Evolutionary conservation across 2,329 filamentous ascomycete species (phyloP).

Genomic region (Dothistroma septosporum): DNA sequence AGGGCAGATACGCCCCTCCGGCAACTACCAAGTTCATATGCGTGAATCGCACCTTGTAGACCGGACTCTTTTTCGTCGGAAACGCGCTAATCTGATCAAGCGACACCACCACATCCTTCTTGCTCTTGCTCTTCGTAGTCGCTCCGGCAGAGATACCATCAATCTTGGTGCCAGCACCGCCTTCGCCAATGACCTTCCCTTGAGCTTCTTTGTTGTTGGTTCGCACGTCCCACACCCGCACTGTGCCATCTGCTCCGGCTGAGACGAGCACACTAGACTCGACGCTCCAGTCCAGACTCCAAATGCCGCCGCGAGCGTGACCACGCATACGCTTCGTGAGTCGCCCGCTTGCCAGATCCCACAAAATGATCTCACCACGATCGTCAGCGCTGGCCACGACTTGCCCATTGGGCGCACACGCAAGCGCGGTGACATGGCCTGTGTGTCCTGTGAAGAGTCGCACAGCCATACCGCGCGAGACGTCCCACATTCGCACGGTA

Average conservation of each 20-base stretch:
- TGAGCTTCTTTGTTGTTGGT: slow-evolving; percentile 41
- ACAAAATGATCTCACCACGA: slow-evolving; percentile 84
- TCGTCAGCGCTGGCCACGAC: slow-evolving; percentile 87
- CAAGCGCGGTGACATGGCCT: slow-evolving; percentile 77
- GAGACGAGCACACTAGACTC: slow-evolving; percentile 89
- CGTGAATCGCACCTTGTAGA: slow-evolving; percentile 90
- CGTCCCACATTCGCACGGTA: slow-evolving; percentile 94
- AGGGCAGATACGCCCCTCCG: slow-evolving; percentile 64
- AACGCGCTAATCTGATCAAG: slow-evolving; percentile 94
- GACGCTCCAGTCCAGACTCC: slow-evolving; percentile 87
- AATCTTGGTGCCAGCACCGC: slow-evolving; percentile 46
- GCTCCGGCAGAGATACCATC: slow-evolving; percentile 39
- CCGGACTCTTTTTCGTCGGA: slow-evolving; percentile 90
- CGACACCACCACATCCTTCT: slow-evolving; percentile 76
- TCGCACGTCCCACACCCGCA: slow-evolving; percentile 88
- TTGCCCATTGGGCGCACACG: slow-evolving; percentile 83
- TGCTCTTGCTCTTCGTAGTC: slow-evolving; percentile 48
- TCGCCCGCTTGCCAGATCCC: slow-evolving; percentile 84
- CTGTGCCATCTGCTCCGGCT: slow-evolving; percentile 85
- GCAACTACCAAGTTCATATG: slow-evolving; percentile 91
- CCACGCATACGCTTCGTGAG: slow-evolving; percentile 90
- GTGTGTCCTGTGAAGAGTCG: slow-evolving; percentile 89
- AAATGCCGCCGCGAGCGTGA: slow-evolving; percentile 89
- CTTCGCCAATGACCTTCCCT: slow-evolving; percentile 50
- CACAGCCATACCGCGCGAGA: slow-evolving; percentile 81